Percentiles rank a stretch among this genome's conserved stretches.
phyloP scores from a whole-genome alignment of 371 early-diverging fungal species.

The Rhizomucor miehei region DNA sequence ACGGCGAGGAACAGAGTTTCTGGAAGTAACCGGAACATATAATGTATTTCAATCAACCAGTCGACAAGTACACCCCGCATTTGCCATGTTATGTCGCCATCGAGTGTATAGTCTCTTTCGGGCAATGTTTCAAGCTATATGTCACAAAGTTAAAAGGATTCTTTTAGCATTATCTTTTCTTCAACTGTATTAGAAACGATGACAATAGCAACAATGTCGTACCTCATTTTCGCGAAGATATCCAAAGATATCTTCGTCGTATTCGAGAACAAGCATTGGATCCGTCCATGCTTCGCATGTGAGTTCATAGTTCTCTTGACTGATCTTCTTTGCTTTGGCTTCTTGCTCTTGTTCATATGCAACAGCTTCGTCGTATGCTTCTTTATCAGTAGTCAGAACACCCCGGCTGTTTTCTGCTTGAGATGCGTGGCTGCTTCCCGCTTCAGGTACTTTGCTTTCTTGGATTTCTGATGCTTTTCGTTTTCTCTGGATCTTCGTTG shows the following conservation, averaged over 20 bases:
- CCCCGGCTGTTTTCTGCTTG: too few species aligned
- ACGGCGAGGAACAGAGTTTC: conserved; percentile 96
- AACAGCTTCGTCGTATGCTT: conserved; percentile 8
- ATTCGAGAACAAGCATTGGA: conserved; percentile 91
- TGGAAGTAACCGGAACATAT: conserved; percentile 87
- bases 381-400: neutral
- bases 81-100: conserved; percentile 84
- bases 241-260: conserved; percentile 85
- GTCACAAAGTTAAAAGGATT: neutral
- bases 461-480: neutral
- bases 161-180: too few species aligned
- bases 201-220: neutral
- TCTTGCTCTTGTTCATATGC: conserved; percentile 23
- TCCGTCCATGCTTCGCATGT: conserved; percentile 64
- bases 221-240: conserved; percentile 82
- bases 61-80: conserved; percentile 86
- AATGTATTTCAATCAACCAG: conserved; percentile 89
- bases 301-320: conserved; percentile 15
- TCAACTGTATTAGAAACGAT: neutral
- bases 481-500: conserved; percentile 4
- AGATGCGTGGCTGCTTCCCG: too few species aligned
- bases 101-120: conserved; percentile 74
- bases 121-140: conserved; percentile 45
- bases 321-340: conserved; percentile 9
- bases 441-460: neutral